Evolutionary conservation across 164 flowering plant genomes (phyloP), one percentile per base, ranked within the genome.

Genomic region (Tetrastigma voinierianum): DNA sequence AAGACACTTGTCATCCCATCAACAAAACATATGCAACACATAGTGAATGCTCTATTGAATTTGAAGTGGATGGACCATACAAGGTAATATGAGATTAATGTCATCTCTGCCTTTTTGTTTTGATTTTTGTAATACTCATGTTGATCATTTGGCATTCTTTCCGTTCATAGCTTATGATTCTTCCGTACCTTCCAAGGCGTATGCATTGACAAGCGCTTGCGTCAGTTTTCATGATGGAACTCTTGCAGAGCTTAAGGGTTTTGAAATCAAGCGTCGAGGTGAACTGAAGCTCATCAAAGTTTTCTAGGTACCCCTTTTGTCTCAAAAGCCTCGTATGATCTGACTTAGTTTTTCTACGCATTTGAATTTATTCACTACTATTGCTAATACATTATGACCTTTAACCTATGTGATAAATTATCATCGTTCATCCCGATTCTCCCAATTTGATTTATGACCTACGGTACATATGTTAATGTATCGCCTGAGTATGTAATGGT

Each of bases 41-140:
- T 67, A 90, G 95, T 59, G 99, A 96, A 81, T 96, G 99, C 84
- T 96, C 99, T 52, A 96, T 96, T 78, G 98, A 93, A 70, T 96
- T 96, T 84, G 99, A 96, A 85, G 99, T 96, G 74, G 99, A 96
- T 84, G 99, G 99, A 57, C 99, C 99, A 57, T 96, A 96, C 80
- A 96, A 96, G 97, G 99, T 95, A 61, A 21, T 32, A 19, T 48
- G 20, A 10, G 46, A 45, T 45, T 21, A 43, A 10, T 47, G 20
- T 58, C 51, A 11, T 51, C 65, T 20, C 40, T 58, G 46, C 7
- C 18, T 16, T 57, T 55, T 57, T 67, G 15, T 19, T 66, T 71
- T 67, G 18, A 18, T 69, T 43, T 57, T 57, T 47, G 10, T 58
- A 51, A 13, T 53, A 19, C 10, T 59, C 61, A 54, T 15, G 1